phyloP scores from a whole-genome alignment of 371 early-diverging fungal species.

The Thermomucor indicae-seudaticae region DNA sequence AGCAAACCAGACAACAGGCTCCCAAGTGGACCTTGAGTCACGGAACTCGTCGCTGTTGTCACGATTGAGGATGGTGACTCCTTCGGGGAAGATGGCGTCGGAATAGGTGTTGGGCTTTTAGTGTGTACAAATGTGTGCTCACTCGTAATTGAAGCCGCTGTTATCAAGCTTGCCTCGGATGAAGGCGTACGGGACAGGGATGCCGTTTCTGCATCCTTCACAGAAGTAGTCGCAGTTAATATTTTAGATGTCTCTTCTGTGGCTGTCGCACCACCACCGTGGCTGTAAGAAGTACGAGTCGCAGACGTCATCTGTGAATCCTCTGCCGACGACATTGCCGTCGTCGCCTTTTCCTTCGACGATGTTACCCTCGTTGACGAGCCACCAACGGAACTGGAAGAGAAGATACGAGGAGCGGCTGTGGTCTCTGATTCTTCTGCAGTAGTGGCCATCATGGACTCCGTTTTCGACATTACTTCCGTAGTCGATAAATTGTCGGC shows the following conservation, averaged over 20 bases:
- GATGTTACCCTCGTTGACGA: too few species aligned
- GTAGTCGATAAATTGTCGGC: too few species aligned
- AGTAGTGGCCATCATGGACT: too few species aligned
- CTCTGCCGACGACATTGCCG: background rate
- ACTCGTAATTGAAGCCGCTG: background rate
- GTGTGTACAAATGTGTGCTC: background rate
- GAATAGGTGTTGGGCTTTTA: background rate
- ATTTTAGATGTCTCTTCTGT: background rate
- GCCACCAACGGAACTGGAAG: too few species aligned
- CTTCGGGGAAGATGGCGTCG: background rate
- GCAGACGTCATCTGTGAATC: too few species aligned
- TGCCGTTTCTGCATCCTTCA: background rate
- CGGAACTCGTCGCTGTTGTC: background rate
- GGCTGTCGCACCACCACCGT: too few species aligned
- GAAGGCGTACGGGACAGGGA: background rate
- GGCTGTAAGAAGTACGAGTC: too few species aligned
- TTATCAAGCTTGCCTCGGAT: background rate
- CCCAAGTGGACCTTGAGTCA: slow-evolving; percentile 1
- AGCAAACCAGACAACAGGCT: slow-evolving; percentile 7
- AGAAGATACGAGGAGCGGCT: too few species aligned
- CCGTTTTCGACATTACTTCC: too few species aligned
- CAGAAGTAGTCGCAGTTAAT: background rate
- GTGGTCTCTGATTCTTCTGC: background rate
- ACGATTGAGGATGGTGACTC: background rate
- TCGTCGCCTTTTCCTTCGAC: too few species aligned